phyloP scores from a whole-genome alignment of 352 stramenopile species.

The Phytophthora pini region DNA sequence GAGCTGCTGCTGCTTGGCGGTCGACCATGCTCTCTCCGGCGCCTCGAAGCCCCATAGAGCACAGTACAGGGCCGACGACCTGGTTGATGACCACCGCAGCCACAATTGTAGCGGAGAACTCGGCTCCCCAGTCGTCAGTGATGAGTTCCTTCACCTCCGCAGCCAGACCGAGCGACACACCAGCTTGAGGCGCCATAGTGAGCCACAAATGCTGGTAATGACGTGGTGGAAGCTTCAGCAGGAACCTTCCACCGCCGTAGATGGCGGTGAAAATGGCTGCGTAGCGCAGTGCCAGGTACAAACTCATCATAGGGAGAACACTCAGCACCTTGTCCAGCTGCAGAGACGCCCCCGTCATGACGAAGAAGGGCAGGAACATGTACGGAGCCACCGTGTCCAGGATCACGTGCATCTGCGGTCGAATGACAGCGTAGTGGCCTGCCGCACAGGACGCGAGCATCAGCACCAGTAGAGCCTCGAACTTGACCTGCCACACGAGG shows the following conservation, averaged over 20 bases:
- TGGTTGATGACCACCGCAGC: conserved; percentile 73
- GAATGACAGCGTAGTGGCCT: conserved; percentile 60
- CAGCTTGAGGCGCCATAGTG: conserved; percentile 72
- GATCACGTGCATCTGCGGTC: conserved; percentile 78
- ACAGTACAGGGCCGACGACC: conserved; percentile 66
- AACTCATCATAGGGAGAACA: conserved; percentile 67
- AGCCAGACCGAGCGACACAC: conserved; percentile 64
- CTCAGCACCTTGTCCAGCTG: conserved; percentile 69
- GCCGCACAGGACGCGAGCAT: conserved; percentile 68
- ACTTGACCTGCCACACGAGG: conserved; percentile 71
- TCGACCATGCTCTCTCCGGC: conserved; percentile 54
- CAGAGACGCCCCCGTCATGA: conserved; percentile 70
- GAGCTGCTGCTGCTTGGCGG: conserved; percentile 28
- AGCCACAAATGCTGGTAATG: conserved; percentile 78
- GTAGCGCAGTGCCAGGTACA: conserved; percentile 66
- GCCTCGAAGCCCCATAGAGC: conserved; percentile 52
- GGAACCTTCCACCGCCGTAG: conserved; percentile 57
- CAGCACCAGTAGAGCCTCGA: conserved; percentile 68
- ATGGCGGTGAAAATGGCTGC: conserved; percentile 62
- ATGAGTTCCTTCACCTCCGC: conserved; percentile 66
- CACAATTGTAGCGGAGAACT: conserved; percentile 71
- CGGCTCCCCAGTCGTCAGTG: conserved; percentile 56
- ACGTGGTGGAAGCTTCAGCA: conserved; percentile 60
- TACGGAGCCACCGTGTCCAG: conserved; percentile 68
- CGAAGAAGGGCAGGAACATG: conserved; percentile 79